Base-by-base conservation (phyloP, 306 rosid genomes). In the Cyamopsis tetragonoloba region DNA sequence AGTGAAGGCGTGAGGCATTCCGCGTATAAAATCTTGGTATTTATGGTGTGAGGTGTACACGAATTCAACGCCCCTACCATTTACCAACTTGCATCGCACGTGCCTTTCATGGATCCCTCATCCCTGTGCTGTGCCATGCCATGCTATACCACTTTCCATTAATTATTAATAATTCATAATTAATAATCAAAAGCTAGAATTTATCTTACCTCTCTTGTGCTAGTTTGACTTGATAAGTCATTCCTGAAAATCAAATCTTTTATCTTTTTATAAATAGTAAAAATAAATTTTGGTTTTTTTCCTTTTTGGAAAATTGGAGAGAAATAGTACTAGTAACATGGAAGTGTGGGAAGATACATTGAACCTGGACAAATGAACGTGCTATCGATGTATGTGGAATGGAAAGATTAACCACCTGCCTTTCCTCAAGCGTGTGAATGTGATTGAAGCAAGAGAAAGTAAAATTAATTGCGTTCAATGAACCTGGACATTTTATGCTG, bases 281-380 rank as follows among this genome's bases (percentile, higher is more conserved):
- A 18, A 14, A 14, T 42, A 15, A 5, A 13, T 42, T 42, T 42
- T 42, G 8, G 7, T 42, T 42, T 42, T 5, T 8, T 0, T 42
- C 14, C 14, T 42, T 4, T 15, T 2, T 2, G 17, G 15, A n/a
- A 2, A 39, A n/a, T n/a, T n/a, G n/a, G n/a, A n/a, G n/a, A n/a
- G n/a, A n/a, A n/a, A n/a, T n/a, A n/a, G n/a, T n/a, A n/a, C n/a
- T n/a, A n/a, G n/a, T n/a, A n/a, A n/a, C n/a, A n/a, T n/a, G n/a
- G 35, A 1, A 2, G 6, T 1, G 35, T 10, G 1, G 14, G 17
- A 30, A 31, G 63, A 57, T 85, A 75, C 93, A 76, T 77, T 85
- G 96, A 89, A 85, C 71, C 83, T 79, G 57, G 91, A 72, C 81
- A 41, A 2, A 8, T 6, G 23, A 17, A 8, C 2, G 26, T 2